Base-by-base conservation (phyloP, 2,329 filamentous ascomycete species). In the Cladophialophora psammophila region DNA sequence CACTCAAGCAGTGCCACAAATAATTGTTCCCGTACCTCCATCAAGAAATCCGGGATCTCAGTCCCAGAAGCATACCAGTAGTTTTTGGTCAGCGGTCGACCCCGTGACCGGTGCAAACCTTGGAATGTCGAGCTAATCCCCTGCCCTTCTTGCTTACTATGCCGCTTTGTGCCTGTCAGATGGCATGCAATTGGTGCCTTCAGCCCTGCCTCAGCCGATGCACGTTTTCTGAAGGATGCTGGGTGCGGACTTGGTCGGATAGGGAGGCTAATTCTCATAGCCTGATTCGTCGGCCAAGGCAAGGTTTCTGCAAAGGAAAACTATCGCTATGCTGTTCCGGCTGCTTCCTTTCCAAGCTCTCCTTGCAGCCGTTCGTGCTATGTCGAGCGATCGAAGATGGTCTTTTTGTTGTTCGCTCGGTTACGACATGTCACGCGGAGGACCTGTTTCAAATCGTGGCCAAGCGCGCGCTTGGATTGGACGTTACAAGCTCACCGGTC, bases 401-500 rank as follows among this genome's bases (percentile, higher is more conserved):
- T 62, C 67, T 60, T 64, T 66, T 69, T 66, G 64, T 32, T 20
- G n/a, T 31, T 45, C 20, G 34, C 34, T 64, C 60, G 64, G 52
- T 55, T 62, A 50, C 32, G 18, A 38, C 12, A 32, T 65, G 68
- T 67, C 68, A 69, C 62, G 68, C 62, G 65, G 62, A 53, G 34
- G 45, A 56, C 45, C n/a, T 60, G 68, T 67, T 67, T 67, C 68
- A 67, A 48, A 42, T 53, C n/a, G 20, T 42, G n/a, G 54, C 56
- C 42, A 65, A 64, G 54, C 65, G 65, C 65, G 62, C 68, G 65
- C 52, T 48, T 67, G 61, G 62, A 65, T 69, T 65, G 65, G 68
- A 35, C 18, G 20, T 32, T 13, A 63, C 35, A 18, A 50, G n/a
- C 48, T 55, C 54, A 59, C 54, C 54, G 64, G 52, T 61, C 35